Percentiles rank a stretch among this genome's conserved stretches.
phyloP scores from a whole-genome alignment of 2,329 filamentous ascomycete species.

The Cercospora sp. region DNA sequence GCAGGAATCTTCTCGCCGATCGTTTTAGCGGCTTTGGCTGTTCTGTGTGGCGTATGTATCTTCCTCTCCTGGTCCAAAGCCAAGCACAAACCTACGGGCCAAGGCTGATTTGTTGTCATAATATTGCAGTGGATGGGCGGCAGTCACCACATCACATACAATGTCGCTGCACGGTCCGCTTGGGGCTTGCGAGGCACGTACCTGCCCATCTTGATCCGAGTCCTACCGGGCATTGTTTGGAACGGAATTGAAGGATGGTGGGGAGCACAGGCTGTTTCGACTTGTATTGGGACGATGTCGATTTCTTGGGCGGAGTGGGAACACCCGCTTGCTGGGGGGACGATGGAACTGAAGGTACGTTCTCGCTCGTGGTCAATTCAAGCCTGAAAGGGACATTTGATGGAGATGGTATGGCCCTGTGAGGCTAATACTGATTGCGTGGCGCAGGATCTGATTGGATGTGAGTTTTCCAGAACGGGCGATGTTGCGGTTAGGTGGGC shows the following conservation, averaged over 20 bases:
- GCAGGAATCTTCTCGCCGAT: slow-evolving; percentile 25
- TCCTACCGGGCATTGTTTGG: slow-evolving; percentile 22
- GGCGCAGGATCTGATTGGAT: slow-evolving; percentile 20
- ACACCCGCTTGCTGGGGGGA: slow-evolving; percentile 18
- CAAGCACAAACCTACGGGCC: background rate
- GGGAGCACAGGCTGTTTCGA: slow-evolving; percentile 20
- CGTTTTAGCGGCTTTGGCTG: slow-evolving; percentile 19
- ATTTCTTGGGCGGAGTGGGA: slow-evolving; percentile 20
- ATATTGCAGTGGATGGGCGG: slow-evolving; percentile 16
- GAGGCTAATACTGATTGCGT: background rate
- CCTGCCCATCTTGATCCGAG: slow-evolving; percentile 18
- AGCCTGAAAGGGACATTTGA: too few species aligned
- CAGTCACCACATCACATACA: slow-evolving; percentile 20
- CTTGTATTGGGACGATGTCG: slow-evolving; percentile 22
- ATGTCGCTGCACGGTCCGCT: slow-evolving; percentile 15
- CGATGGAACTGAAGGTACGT: slow-evolving; percentile 20
- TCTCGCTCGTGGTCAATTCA: too few species aligned
- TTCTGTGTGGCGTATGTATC: slow-evolving; percentile 18
- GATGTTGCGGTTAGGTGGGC: background rate
- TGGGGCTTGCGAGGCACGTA: slow-evolving; percentile 21
- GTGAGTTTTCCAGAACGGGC: background rate
- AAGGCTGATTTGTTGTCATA: too few species aligned
- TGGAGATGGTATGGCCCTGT: too few species aligned
- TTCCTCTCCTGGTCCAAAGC: background rate
- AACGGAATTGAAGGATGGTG: slow-evolving; percentile 23